Evolutionary conservation across 805 yeast species (phyloP).

Genomic region (Sugiyamaella floridensis): DNA sequence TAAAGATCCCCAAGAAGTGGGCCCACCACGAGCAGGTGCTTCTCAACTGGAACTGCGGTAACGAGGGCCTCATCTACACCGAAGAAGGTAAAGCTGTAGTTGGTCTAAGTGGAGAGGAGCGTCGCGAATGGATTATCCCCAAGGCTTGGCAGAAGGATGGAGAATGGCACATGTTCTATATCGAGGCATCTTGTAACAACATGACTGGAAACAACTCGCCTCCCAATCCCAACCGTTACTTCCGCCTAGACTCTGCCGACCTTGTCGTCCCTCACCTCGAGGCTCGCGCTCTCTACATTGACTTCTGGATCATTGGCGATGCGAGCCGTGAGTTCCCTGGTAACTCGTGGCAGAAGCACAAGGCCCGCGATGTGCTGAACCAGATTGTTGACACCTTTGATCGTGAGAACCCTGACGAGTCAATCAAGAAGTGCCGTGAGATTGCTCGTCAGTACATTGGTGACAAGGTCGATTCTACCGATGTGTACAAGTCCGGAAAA

Average conservation of each 20-base stretch:
- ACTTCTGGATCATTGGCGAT: slow-evolving; percentile 84
- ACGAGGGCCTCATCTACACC: slow-evolving; percentile 77
- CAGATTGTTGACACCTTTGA: slow-evolving; percentile 81
- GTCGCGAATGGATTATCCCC: slow-evolving; percentile 69
- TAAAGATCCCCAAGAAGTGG: slow-evolving; percentile 54
- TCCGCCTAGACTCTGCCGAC: slow-evolving; percentile 63
- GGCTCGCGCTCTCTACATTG: slow-evolving; percentile 70
- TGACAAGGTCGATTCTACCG: slow-evolving; percentile 50
- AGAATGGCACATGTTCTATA: slow-evolving; percentile 57
- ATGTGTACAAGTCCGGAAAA: slow-evolving; percentile 44
- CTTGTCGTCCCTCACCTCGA: slow-evolving; percentile 72
- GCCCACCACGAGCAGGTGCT: slow-evolving; percentile 46
- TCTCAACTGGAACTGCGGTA: slow-evolving; percentile 77
- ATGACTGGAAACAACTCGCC: slow-evolving; percentile 74
- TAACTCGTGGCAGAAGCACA: slow-evolving; percentile 72
- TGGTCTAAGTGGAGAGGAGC: slow-evolving; percentile 81
- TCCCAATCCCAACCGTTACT: slow-evolving; percentile 67
- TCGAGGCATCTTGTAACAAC: slow-evolving; percentile 90
- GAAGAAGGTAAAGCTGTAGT: slow-evolving; percentile 61
- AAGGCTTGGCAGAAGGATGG: slow-evolving; percentile 40
- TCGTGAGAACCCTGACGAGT: slow-evolving; percentile 46
- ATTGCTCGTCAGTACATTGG: slow-evolving; percentile 64
- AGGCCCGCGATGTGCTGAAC: slow-evolving; percentile 74
- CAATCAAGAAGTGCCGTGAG: slow-evolving; percentile 57
- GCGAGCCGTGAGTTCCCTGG: slow-evolving; percentile 82